Conservation (phyloP, 2,329 filamentous ascomycete species). For the Neophaeococcomyces mojaviensis region DNA sequence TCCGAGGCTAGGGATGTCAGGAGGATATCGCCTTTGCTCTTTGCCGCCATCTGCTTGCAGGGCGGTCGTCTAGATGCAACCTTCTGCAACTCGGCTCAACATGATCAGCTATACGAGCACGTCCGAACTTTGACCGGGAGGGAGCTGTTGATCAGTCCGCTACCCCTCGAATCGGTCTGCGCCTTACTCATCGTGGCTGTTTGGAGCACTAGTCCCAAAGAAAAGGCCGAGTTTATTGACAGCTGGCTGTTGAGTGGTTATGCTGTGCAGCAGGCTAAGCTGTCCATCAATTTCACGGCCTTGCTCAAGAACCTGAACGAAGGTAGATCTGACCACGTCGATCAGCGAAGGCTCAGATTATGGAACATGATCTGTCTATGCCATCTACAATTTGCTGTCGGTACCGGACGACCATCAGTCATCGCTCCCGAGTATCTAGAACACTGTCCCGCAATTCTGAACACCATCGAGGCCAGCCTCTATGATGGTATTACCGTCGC, state of each 20-base stretch:
- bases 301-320: constrained; percentile 7
- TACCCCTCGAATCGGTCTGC: constrained; percentile 7
- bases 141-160: constrained; percentile 6
- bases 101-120: constrained; percentile 9
- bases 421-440: constrained; percentile 8
- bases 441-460: constrained; percentile 6
- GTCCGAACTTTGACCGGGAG: constrained; percentile 2
- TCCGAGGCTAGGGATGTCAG: constrained; percentile 7
- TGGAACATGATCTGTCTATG: constrained; percentile 10
- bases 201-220: constrained; percentile 9
- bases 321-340: constrained; percentile 7
- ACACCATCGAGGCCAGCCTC: constrained; percentile 8
- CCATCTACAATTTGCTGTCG: constrained; percentile 7
- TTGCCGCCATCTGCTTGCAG: constrained; percentile 7
- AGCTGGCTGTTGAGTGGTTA: constrained; percentile 10
- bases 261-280: constrained; percentile 6
- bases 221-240: constrained; percentile 9
- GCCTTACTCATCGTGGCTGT: constrained; percentile 6
- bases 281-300: constrained; percentile 7
- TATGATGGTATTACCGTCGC: constrained; percentile 7
- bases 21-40: constrained; percentile 8
- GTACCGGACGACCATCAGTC: constrained; percentile 7
- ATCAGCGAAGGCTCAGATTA: constrained; percentile 4
- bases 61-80: constrained; percentile 6
- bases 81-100: constrained; percentile 5